Percentiles rank a stretch among this genome's conserved stretches.
phyloP scores from a whole-genome alignment of 2,329 filamentous ascomycete genomes.

The Talaromyces sp. region DNA sequence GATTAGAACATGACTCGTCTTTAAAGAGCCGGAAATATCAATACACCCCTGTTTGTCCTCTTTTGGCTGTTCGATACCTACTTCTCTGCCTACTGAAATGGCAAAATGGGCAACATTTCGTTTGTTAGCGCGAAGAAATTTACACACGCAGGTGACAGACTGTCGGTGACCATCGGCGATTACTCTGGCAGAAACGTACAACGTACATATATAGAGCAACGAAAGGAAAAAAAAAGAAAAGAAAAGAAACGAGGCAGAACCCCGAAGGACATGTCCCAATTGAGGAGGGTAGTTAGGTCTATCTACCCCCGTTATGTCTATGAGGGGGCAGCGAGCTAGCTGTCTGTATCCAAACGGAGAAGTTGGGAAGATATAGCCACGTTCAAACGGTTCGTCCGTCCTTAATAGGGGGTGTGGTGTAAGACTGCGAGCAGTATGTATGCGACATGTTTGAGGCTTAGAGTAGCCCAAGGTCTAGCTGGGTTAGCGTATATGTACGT shows the following conservation, averaged over 20 bases:
- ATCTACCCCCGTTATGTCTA: not conserved
- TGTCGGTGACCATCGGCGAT: not conserved
- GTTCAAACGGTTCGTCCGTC: not conserved
- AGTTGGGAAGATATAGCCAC: not conserved
- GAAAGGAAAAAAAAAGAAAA: not conserved
- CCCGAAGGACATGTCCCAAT: not conserved
- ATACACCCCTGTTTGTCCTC: not conserved
- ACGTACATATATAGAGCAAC: not conserved
- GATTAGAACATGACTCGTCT: not conserved
- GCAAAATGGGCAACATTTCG: not conserved
- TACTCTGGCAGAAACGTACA: not conserved
- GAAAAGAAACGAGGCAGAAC: not conserved
- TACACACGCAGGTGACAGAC: not conserved
- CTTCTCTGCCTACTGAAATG: too few relatives aligned
- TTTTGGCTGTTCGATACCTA: not conserved
- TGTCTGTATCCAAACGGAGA: not conserved
- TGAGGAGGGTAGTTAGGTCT: not conserved
- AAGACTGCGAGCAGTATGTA: too few relatives aligned
- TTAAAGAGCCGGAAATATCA: not conserved
- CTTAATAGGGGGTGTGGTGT: not conserved
- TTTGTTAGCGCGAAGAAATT: not conserved
- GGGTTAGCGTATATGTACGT: not conserved
- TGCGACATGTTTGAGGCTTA: conserved; percentile 1
- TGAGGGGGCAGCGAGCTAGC: not conserved
- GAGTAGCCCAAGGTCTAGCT: not conserved